phyloP scores from a whole-genome alignment of 352 stramenopile genomes.

The Pythium biforme region DNA sequence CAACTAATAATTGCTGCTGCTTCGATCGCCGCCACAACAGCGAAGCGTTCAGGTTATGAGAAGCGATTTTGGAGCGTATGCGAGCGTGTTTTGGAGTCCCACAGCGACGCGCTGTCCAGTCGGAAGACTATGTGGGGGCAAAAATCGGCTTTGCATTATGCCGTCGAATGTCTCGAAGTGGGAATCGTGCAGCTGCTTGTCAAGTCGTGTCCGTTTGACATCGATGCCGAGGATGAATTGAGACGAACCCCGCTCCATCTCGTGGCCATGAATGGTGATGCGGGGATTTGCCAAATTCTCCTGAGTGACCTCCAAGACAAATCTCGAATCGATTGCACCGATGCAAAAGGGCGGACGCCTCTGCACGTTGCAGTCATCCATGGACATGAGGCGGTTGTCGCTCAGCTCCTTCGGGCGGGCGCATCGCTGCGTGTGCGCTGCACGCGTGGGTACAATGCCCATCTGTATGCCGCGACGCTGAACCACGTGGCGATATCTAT shows the following conservation, averaged over 20 bases:
- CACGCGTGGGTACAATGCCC: constrained; percentile 36
- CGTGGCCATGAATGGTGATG: constrained; percentile 41
- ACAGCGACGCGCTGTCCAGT: constrained; percentile 29
- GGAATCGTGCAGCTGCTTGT: constrained; percentile 37
- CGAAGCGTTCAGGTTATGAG: constrained; percentile 28
- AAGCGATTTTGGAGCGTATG: constrained; percentile 51
- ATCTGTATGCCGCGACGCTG: constrained; percentile 49
- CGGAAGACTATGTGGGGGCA: constrained; percentile 41
- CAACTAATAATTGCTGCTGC: constrained; percentile 39
- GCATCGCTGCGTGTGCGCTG: constrained; percentile 40
- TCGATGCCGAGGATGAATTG: constrained; percentile 40
- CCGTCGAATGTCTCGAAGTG: constrained; percentile 40
- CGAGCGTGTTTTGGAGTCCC: constrained; percentile 32
- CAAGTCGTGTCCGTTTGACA: constrained; percentile 38
- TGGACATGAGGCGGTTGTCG: constrained; percentile 42
- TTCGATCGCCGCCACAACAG: constrained; percentile 37
- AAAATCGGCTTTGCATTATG: constrained; percentile 47
- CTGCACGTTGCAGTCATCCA: constrained; percentile 50
- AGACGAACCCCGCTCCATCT: constrained; percentile 54
- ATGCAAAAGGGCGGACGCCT: constrained; percentile 39
- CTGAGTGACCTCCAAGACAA: constrained; percentile 24
- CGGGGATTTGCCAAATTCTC: constrained; percentile 39
- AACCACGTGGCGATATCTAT: constrained; percentile 55
- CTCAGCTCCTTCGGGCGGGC: constrained; percentile 36
- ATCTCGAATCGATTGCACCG: constrained; percentile 31